phyloP scores from a whole-genome alignment of 768 basidiomycete species.

The Amanita molliuscula region DNA sequence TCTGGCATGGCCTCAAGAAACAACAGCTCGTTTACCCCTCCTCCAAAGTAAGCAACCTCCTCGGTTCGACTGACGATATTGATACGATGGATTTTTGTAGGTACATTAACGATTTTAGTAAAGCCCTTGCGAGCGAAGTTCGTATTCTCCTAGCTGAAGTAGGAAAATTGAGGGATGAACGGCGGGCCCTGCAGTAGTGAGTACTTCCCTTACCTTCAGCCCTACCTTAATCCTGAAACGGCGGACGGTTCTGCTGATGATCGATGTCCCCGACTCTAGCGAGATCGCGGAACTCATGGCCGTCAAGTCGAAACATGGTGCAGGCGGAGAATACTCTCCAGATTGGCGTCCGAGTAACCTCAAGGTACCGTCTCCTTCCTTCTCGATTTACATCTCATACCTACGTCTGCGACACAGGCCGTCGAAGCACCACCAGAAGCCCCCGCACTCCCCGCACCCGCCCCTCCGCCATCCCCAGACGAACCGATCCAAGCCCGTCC shows the following conservation, averaged over 20 bases:
- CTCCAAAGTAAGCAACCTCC: constrained; percentile 10
- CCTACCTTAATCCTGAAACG: too few relatives aligned
- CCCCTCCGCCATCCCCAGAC: constrained; percentile 40
- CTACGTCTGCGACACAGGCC: constrained; percentile 15
- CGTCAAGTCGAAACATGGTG: constrained; percentile 72
- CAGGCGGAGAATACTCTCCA: constrained; percentile 68
- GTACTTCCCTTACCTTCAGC: constrained; percentile 17
- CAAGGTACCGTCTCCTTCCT: constrained; percentile 4
- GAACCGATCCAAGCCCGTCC: constrained; percentile 48
- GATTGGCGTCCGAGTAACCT: constrained; percentile 58
- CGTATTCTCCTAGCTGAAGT: constrained; percentile 72
- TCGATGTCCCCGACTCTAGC: constrained; percentile 23
- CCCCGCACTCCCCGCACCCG: constrained; percentile 21
- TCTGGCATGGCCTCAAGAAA: constrained; percentile 3
- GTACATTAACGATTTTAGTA: constrained; percentile 79
- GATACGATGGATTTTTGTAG: constrained; percentile 12
- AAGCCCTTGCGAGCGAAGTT: constrained; percentile 71
- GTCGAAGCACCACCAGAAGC: constrained; percentile 25
- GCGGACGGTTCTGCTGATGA: too few relatives aligned
- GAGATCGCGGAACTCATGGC: constrained; percentile 82
- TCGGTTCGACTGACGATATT: neutral
- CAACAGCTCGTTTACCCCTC: constrained; percentile 3
- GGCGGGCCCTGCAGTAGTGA: constrained; percentile 66
- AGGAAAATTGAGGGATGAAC: constrained; percentile 69
- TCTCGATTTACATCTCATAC: neutral